Base-by-base conservation (phyloP, 352 stramenopile genomes). In the Globisporangium barbulae region DNA sequence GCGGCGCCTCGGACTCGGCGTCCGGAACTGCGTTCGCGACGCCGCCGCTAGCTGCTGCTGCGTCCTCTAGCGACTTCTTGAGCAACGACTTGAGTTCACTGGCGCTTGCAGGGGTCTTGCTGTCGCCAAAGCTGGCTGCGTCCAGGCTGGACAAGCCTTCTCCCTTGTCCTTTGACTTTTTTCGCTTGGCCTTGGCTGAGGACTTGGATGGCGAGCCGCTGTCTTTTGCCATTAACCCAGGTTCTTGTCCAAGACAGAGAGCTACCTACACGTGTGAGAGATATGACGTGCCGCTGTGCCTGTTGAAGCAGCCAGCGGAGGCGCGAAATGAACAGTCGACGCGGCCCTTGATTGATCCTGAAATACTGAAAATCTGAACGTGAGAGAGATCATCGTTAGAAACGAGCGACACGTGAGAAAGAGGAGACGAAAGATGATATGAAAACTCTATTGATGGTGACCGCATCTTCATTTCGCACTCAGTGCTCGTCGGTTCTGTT, bases 1-100 rank as follows among this genome's bases (percentile, higher is more conserved):
- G 53, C 3, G 76, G 72, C 1, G 79, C 72, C 31, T 85, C 74
- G 6, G 67, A 73, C 15, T 70, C 59, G 5, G 77, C 70, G 57
- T 53, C 73, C 22, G 60, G 49, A 13, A 68, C 48, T 2, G 28
- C 39, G 44, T 81, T 81, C 10, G 71, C 63, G 5, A 68, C 15
- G 1, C 50, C 71, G 21, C 52, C 47, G 15, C 2, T 28, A 12
- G 37, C 13, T 31, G 12, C 8, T 60, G 30, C 22, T 50, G 50
- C 31, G 56, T 52, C 8, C 50, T 41, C 22, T 9, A 68, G 47
- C 5, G 61, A 49, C 13, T 69, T 52, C 44, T 44, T 57, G n/a
- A 71, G 53, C 21, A 71, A 49, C 39, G 53, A 33, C 19, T 71
- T 71, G 37, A 65, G 65, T 25, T 71, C 65, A 28, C 61, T 69